These are phyloP conservation scores for Phytophthora cactorum DNA, from an alignment of 352 stramenopile genomes.

Conservation along the genomic window DNA sequence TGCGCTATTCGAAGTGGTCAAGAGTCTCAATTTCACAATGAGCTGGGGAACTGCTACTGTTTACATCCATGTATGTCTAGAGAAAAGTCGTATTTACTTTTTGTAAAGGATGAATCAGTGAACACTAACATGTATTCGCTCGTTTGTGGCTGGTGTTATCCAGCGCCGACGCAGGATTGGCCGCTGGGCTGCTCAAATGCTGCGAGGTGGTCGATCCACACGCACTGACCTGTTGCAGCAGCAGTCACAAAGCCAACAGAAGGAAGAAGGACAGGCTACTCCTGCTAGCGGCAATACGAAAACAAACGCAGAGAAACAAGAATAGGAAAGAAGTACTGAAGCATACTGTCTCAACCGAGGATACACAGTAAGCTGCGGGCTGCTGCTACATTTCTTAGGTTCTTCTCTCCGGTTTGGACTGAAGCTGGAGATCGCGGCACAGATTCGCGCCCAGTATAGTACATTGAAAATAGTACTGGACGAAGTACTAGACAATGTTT, in stretches of 20 bases:
- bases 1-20: slow-evolving; percentile 84
- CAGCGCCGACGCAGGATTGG: slow-evolving; percentile 84
- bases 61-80: slow-evolving; percentile 80
- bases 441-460: too few relatives aligned
- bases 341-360: too few relatives aligned
- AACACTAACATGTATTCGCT: not conserved
- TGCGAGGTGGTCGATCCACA: slow-evolving; percentile 75
- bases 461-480: too few relatives aligned
- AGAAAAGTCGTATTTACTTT: not conserved
- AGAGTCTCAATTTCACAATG: slow-evolving; percentile 77
- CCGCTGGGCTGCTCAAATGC: slow-evolving; percentile 85
- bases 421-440: too few relatives aligned
- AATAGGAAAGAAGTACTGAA: too few relatives aligned
- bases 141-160: slow-evolving; percentile 9
- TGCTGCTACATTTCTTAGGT: too few relatives aligned
- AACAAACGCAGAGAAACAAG: too few relatives aligned
- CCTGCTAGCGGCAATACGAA: too few relatives aligned
- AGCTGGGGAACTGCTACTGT: slow-evolving; percentile 85
- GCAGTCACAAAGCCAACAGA: slow-evolving; percentile 16
- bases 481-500: not conserved
- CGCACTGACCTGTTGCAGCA: slow-evolving; percentile 75
- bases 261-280: slow-evolving; percentile 9
- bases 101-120: not conserved
- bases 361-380: too few relatives aligned
- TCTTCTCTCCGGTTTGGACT: too few relatives aligned